Evolutionary conservation across 2,329 filamentous ascomycete genomes (phyloP).

Genomic region (Stemphylium beticola): DNA sequence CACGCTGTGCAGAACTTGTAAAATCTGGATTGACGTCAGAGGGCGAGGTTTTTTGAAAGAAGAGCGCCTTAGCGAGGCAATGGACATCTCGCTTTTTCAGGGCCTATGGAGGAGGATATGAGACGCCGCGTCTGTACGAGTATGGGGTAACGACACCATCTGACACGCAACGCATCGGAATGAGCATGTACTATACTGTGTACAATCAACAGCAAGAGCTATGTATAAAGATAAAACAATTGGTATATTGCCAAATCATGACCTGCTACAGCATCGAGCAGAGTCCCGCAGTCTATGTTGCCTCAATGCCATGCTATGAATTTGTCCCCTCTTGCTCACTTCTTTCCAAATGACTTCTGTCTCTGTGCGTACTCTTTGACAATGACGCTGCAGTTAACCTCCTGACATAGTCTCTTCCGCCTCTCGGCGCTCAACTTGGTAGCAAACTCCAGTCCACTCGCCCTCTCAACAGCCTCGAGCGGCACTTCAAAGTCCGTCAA

Average conservation of each 20-base stretch:
- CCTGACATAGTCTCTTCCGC: constrained; percentile 80
- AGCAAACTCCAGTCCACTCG: constrained; percentile 90
- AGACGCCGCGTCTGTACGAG: constrained; percentile 2
- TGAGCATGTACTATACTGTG: constrained; percentile 33
- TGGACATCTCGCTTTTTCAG: background rate
- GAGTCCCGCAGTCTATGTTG: too few relatives aligned
- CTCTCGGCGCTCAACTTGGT: constrained; percentile 75
- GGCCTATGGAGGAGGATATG: background rate
- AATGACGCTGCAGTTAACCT: constrained; percentile 81
- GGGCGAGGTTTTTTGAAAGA: background rate
- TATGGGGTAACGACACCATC: background rate
- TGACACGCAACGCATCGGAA: background rate
- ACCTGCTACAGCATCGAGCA: constrained; percentile 5
- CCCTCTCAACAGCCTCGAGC: constrained; percentile 87
- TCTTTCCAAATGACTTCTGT: constrained; percentile 56
- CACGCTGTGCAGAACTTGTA: constrained; percentile 14
- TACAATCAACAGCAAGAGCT: constrained; percentile 23
- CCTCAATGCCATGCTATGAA: background rate
- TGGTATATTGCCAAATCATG: constrained; percentile 4
- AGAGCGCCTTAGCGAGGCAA: background rate
- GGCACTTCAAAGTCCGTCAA: constrained; percentile 94
- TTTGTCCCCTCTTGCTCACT: constrained; percentile 15
- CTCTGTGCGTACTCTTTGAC: constrained; percentile 77
- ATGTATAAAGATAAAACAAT: constrained; percentile 1
- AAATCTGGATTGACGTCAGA: background rate